phyloP scores from a whole-genome alignment of 768 basidiomycete species.

The Lyophyllum decastes region DNA sequence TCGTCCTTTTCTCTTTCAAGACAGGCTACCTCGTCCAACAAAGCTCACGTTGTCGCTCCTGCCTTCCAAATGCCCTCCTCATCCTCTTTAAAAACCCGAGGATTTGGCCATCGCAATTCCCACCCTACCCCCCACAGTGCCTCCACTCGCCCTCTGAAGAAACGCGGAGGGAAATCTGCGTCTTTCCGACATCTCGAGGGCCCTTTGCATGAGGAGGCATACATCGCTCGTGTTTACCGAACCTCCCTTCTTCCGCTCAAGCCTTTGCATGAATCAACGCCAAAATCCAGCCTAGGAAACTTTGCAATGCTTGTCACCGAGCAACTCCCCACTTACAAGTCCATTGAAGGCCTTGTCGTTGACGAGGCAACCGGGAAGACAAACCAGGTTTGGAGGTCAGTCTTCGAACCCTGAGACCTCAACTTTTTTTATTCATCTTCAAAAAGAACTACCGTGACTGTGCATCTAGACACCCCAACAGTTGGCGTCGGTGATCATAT shows the following conservation, averaged over 20 bases:
- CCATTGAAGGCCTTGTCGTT: constrained; percentile 27
- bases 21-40: constrained; percentile 9
- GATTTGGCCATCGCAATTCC: constrained; percentile 7
- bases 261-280: constrained; percentile 30
- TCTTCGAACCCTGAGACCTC: constrained; percentile 21
- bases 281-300: constrained; percentile 44
- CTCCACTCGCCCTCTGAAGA: constrained; percentile 15
- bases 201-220: constrained; percentile 34
- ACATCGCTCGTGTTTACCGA: constrained; percentile 32
- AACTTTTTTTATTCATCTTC: background rate
- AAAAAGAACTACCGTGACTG: constrained; percentile 40
- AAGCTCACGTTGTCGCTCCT: constrained; percentile 12
- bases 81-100: constrained; percentile 9
- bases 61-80: constrained; percentile 28
- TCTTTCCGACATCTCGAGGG: constrained; percentile 25
- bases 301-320: constrained; percentile 30
- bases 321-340: constrained; percentile 33
- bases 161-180: constrained; percentile 7
- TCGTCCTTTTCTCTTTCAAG: constrained; percentile 24
- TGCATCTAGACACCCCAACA: constrained; percentile 42
- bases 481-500: constrained; percentile 63
- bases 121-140: constrained; percentile 15
- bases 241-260: constrained; percentile 33
- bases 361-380: constrained; percentile 19
- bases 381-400: constrained; percentile 42